Conservation (phyloP, 345 rosid species). For the Pseudoturritis turrita region DNA sequence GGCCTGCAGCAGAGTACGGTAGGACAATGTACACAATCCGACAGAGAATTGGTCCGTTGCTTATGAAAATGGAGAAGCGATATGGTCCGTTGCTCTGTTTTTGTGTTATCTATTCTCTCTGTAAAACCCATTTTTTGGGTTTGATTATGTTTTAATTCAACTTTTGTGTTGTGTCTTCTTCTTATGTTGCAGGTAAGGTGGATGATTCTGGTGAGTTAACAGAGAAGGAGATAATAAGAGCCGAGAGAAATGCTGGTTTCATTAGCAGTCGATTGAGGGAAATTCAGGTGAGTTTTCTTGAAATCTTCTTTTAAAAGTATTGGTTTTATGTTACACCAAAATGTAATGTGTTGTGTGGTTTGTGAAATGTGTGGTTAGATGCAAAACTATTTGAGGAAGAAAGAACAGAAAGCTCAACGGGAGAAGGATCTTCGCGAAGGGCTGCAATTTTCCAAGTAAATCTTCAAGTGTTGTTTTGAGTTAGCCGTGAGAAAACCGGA, state of each 20-base stretch:
- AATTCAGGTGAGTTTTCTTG: slow-evolving; percentile 60
- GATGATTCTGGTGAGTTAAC: slow-evolving; percentile 71
- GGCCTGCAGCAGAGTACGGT: slow-evolving; percentile 99
- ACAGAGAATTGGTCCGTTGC: slow-evolving; percentile 86
- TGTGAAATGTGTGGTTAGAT: slow-evolving; percentile 40
- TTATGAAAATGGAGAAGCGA: slow-evolving; percentile 87
- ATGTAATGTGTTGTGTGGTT: slow-evolving; percentile 15
- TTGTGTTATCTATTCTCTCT: neutral
- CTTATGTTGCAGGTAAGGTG: slow-evolving; percentile 46
- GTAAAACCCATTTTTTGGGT: neutral
- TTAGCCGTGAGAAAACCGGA: neutral
- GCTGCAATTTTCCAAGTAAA: slow-evolving; percentile 68
- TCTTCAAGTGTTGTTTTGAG: neutral
- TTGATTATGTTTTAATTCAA: neutral
- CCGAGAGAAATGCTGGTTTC: slow-evolving; percentile 90
- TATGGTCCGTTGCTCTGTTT: slow-evolving; percentile 46
- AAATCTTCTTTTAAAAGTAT: neutral
- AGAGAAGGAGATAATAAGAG: slow-evolving; percentile 89
- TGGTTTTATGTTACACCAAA: neutral
- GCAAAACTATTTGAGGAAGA: slow-evolving; percentile 72
- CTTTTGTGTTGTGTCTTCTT: neutral
- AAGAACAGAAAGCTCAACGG: slow-evolving; percentile 66
- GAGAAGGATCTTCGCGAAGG: slow-evolving; percentile 86
- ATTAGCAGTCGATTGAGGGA: slow-evolving; percentile 81
- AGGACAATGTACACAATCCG: slow-evolving; percentile 97